Evolutionary conservation across 768 basidiomycete genomes (phyloP), one percentile per base, ranked within the genome.

Genomic region (Serpula lacrymans): DNA sequence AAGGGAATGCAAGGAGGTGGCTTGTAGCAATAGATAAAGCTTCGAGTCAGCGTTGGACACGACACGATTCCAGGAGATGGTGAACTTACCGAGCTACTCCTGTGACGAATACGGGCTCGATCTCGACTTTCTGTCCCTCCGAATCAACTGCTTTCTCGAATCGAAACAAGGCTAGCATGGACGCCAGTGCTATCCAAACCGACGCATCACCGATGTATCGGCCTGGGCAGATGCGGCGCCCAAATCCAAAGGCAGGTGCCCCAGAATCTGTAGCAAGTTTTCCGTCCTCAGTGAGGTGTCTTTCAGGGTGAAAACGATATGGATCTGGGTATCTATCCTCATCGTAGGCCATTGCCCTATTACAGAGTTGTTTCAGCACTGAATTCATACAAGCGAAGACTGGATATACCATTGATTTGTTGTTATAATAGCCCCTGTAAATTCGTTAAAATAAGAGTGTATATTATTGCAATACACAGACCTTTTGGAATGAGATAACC

Each of bases 401-500:
- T 1, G n/a, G n/a, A n/a, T n/a, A n/a, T 34, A 55, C 60, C 59
- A 58, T 5, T 30, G 51, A 26, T 62, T 60, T 49, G 54, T 53
- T 25, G 62, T 53, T 35, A 60, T 44, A 26, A 58, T 60, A 8
- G 58, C 51, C 10, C 59, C 58, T 62, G 17, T 17, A 13, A 3
- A 6, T 14, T 18, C 8, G 6, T 6, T 14, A 18, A 9, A 14
- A 29, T 10, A 32, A 10, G 32, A 14, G 13, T 22, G 23, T 23
- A 21, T 24, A 9, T 14, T 7, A 20, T 6, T 7, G 12, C 6
- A 3, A 12, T 20, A 25, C 22, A 54, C 57, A 6, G 12, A 58
- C 80, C 80, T 52, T 69, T 65, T 1, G 80, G 80, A 38, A 83
- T 82, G 16, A 74, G 57, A 45, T 75, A 75, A 13, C 70, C 68